phyloP scores from a whole-genome alignment of 164 flowering plant genomes.

The Berberis vulgaris region DNA sequence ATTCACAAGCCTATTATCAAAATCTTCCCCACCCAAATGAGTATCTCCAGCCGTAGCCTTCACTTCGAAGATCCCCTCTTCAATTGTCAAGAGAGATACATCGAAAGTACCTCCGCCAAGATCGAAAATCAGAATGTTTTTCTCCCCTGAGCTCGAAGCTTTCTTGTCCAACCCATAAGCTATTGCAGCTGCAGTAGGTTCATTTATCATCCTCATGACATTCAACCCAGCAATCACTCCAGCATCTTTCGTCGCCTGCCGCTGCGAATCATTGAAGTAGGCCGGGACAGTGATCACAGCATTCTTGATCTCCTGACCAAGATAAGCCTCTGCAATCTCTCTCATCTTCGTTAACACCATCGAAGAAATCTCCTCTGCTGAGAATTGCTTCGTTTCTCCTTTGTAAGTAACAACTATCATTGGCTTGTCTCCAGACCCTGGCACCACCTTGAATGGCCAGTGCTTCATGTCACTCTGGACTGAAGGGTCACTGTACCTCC shows the following conservation, averaged over 20 bases:
- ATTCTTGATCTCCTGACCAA: neutral
- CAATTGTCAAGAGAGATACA: conserved; percentile 3
- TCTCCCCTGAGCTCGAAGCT: conserved; percentile 3
- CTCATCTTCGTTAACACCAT: conserved; percentile 7
- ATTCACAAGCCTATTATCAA: conserved; percentile 4
- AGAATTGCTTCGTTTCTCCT: conserved; percentile 8
- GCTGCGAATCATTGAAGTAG: conserved; percentile 4
- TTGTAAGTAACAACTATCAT: conserved; percentile 7
- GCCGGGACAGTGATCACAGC: conserved; percentile 8
- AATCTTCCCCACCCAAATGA: conserved; percentile 5
- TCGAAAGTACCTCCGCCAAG: conserved; percentile 8
- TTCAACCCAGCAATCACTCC: conserved; percentile 3
- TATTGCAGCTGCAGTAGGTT: conserved; percentile 6
- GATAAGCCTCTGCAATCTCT: conserved; percentile 7
- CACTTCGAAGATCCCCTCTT: conserved; percentile 9
- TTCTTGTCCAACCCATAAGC: conserved; percentile 7
- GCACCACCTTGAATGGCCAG: conserved; percentile 7
- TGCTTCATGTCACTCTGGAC: conserved; percentile 7
- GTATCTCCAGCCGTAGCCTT: conserved; percentile 8
- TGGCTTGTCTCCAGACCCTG: conserved; percentile 9
- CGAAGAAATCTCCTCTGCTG: conserved; percentile 8
- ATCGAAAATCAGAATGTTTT: conserved; percentile 5
- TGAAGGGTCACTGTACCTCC: conserved; percentile 2
- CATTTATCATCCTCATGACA: conserved; percentile 8
- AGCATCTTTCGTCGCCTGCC: conserved; percentile 4